Percentiles rank a stretch among this genome's conserved stretches.
These are phyloP conservation scores for Ceratocystiopsis minuta DNA, from an alignment of 2,329 filamentous ascomycete species.

Conservation along the genomic window DNA sequence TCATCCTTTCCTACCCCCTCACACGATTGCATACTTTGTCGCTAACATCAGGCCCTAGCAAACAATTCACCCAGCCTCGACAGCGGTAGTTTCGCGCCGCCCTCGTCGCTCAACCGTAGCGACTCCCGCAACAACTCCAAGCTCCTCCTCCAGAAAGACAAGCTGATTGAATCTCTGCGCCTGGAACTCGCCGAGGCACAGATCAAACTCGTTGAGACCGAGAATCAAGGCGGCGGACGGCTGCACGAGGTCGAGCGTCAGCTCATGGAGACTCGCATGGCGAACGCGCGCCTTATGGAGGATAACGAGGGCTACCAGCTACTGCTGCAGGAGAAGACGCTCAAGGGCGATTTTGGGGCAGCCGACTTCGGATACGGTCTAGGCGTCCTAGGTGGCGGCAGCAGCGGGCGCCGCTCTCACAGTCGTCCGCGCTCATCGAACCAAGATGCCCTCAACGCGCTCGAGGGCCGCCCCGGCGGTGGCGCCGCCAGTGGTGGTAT, in stretches of 20 bases:
- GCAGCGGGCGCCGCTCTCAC: background rate
- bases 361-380: constrained; percentile 56
- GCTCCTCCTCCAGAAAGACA: constrained; percentile 85
- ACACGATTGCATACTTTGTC: too few relatives aligned
- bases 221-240: constrained; percentile 78
- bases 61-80: constrained; percentile 53
- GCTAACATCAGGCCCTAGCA: constrained; percentile 10
- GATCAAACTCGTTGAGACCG: constrained; percentile 85
- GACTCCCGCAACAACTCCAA: constrained; percentile 82
- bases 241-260: constrained; percentile 80
- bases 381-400: background rate
- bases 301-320: constrained; percentile 98
- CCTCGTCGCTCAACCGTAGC: constrained; percentile 67
- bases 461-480: constrained; percentile 33
- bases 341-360: constrained; percentile 82
- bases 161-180: constrained; percentile 79
- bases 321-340: constrained; percentile 80
- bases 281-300: constrained; percentile 90
- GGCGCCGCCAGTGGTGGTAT: background rate
- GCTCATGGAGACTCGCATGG: constrained; percentile 82
- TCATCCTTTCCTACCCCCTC: too few relatives aligned
- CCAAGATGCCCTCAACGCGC: constrained; percentile 44
- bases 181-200: constrained; percentile 88
- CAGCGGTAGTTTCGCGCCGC: constrained; percentile 66
- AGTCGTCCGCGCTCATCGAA: constrained; percentile 27